phyloP scores from a whole-genome alignment of 108 stramenopile species.

The Nannochloropsis salina region DNA sequence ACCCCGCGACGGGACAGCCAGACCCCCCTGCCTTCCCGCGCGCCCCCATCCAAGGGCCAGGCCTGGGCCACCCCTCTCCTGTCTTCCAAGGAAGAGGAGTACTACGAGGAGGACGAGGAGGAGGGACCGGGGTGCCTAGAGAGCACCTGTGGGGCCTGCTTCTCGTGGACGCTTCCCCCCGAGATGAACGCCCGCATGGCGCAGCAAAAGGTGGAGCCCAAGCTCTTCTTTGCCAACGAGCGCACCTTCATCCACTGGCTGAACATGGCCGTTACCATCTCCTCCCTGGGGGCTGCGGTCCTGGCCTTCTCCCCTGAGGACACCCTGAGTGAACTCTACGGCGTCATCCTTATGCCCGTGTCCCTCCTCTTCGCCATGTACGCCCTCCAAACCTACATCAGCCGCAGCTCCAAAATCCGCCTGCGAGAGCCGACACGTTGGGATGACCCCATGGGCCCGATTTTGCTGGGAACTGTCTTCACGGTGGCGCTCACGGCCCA shows the following conservation, averaged over 20 bases:
- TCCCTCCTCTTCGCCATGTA: constrained; percentile 35
- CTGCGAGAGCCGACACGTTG: constrained; percentile 29
- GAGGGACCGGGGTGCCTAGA: not conserved
- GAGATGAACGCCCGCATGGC: constrained; percentile 26
- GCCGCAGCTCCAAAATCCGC: constrained; percentile 19
- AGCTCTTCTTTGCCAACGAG: constrained; percentile 95
- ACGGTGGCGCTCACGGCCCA: constrained; percentile 26
- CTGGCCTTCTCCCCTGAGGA: constrained; percentile 29
- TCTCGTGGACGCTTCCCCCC: not conserved
- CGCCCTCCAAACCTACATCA: constrained; percentile 32
- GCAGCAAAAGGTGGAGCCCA: constrained; percentile 95
- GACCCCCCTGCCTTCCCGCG: constrained; percentile 56
- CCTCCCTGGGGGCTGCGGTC: constrained; percentile 23
- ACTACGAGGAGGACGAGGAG: not conserved
- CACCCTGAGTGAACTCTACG: constrained; percentile 19
- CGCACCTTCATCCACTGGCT: constrained; percentile 89
- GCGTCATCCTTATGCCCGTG: constrained; percentile 19
- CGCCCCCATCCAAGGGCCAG: constrained; percentile 44
- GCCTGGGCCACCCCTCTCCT: constrained; percentile 10
- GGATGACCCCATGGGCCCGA: constrained; percentile 30
- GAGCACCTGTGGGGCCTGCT: not conserved
- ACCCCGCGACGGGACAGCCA: constrained; percentile 68
- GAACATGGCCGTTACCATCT: constrained; percentile 35
- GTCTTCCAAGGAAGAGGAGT: not conserved
- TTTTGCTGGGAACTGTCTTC: constrained; percentile 22